These are phyloP conservation scores for Singerocomus inundabilis DNA, from an alignment of 1,284 basidiomycete genomes.

Conservation along the genomic window DNA sequence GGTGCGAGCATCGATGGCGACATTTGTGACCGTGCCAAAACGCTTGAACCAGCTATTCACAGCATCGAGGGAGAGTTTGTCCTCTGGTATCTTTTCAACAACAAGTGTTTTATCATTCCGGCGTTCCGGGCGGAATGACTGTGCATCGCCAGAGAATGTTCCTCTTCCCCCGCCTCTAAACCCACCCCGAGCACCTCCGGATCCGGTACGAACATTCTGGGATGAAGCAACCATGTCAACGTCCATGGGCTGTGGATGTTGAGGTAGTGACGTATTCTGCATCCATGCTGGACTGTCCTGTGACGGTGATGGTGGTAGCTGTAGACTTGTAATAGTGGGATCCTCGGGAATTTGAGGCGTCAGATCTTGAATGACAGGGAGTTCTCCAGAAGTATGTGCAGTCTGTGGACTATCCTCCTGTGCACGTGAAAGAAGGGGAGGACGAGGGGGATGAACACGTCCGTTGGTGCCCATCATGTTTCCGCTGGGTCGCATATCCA, in stretches of 20 bases:
- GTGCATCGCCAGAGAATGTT: constrained; percentile 59
- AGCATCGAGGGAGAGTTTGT: constrained; percentile 73
- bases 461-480: constrained; percentile 32
- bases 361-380: constrained; percentile 76
- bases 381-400: constrained; percentile 54
- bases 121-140: constrained; percentile 61
- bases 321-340: constrained; percentile 9
- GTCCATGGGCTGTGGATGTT: constrained; percentile 37
- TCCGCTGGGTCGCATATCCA: constrained; percentile 61
- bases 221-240: constrained; percentile 33
- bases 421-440: constrained; percentile 53
- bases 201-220: constrained; percentile 31
- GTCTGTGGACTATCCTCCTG: constrained; percentile 45
- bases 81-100: constrained; percentile 90
- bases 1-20: constrained; percentile 77
- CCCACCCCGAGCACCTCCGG: constrained; percentile 41
- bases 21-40: constrained; percentile 92
- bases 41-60: constrained; percentile 90
- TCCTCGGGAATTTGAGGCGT: constrained; percentile 52
- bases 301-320: background rate
- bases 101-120: constrained; percentile 84
- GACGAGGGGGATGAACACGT: constrained; percentile 47
- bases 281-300: constrained; percentile 18
- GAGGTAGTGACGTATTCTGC: constrained; percentile 12
- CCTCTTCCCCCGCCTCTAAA: constrained; percentile 49